Evolutionary conservation across 495 filamentous ascomycete genomes (phyloP).

Genomic region (Immersiella caudata): DNA sequence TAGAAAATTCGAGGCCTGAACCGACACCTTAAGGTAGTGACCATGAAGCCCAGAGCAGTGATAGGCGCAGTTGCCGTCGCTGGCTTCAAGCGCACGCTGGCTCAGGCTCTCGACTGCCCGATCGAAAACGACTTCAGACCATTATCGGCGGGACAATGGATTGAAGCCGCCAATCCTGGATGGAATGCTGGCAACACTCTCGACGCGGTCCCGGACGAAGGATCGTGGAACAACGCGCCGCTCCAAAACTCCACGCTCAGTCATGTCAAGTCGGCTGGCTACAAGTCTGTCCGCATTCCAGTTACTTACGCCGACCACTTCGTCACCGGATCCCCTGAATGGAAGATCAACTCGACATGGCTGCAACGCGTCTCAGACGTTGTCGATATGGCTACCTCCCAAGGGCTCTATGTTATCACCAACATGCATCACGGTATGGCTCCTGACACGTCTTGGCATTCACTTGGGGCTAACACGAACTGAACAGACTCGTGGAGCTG

Average conservation of each 20-base stretch:
- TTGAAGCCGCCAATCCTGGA: slow-evolving; percentile 70
- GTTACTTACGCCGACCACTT: slow-evolving; percentile 66
- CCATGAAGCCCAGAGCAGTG: neutral
- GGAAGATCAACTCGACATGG: slow-evolving; percentile 57
- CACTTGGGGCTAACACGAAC: slow-evolving; percentile 10
- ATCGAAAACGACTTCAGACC: slow-evolving; percentile 47
- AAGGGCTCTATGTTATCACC: slow-evolving; percentile 56
- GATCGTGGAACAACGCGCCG: slow-evolving; percentile 60
- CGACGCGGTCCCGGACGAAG: slow-evolving; percentile 60
- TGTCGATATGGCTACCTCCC: slow-evolving; percentile 57
- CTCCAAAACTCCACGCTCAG: slow-evolving; percentile 55
- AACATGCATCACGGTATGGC: slow-evolving; percentile 59
- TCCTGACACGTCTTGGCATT: neutral
- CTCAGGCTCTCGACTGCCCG: slow-evolving; percentile 1
- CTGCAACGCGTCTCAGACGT: slow-evolving; percentile 64
- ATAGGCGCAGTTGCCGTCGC: neutral
- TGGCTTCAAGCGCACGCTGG: neutral
- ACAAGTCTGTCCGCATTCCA: slow-evolving; percentile 63
- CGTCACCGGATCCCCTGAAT: slow-evolving; percentile 51
- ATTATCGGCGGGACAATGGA: slow-evolving; percentile 66
- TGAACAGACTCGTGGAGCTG: slow-evolving; percentile 56
- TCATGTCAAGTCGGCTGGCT: slow-evolving; percentile 56
- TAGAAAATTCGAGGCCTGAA: neutral
- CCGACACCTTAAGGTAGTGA: neutral
- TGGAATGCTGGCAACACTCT: slow-evolving; percentile 65